Base-by-base conservation (phyloP, 2,329 filamentous ascomycete genomes). In the Diplocarpon mali region DNA sequence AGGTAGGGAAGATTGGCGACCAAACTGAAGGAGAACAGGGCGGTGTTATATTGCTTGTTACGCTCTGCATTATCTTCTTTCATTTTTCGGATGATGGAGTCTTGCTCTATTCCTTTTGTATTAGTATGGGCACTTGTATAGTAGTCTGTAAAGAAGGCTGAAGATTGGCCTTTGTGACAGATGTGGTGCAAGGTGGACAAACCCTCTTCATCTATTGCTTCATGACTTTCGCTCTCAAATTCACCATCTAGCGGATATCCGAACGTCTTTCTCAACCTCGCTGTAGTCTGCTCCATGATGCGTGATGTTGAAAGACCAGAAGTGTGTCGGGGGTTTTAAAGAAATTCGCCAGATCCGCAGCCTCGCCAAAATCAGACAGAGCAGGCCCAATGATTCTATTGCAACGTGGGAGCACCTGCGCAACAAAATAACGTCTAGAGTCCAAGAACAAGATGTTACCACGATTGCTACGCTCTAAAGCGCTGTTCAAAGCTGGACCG, bases 171-270 rank as follows among this genome's bases (percentile, higher is more conserved):
- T 24, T 28, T 24, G 13, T 35, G 34, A 32, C 13, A 30, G 36
- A 2, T 30, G 13, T 29, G 27, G 20, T 4, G 20, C 3, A 24
- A 4, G 20, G 7, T 7, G 7, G 20, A 29, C 29, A 42, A 61
- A 81, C 82, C 82, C 72, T 89, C 74, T 64, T 89, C 84, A 61
- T 92, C 86, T 48, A 92, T 69, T 44, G 78, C 75, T 53, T 79
- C 73, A 11, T 75, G 72, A 27, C 70, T 64, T 17, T 62, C 64
- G 60, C 73, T 69, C 30, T 73, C 69, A 36, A 68, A 66, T 50
- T 71, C 68, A 38, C 72, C 70, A 56, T 83, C 78, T 45, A 68
- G 65, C 4, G 83, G 83, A 65, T 90, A 92, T 49, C 74, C 76
- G 65, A 93, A 92, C 8, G 84, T 82, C 57, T 75, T 82, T 57